phyloP scores from a whole-genome alignment of 352 stramenopile genomes.

The Pythium vanterpoolii region DNA sequence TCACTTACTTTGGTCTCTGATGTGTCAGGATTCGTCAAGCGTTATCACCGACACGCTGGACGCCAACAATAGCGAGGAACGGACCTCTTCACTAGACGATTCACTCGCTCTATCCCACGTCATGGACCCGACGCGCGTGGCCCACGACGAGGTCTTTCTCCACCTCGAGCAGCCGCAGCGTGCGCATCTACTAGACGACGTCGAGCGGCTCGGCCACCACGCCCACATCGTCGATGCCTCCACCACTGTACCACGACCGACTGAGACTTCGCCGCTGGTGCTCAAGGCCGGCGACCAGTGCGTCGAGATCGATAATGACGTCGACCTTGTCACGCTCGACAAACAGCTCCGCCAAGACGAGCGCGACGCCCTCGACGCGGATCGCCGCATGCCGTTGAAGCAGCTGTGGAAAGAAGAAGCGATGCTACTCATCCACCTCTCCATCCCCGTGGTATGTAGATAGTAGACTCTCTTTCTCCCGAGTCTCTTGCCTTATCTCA shows the following conservation, averaged over 20 bases:
- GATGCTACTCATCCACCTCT: neutral
- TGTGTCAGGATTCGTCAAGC: conserved; percentile 1
- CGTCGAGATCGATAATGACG: conserved; percentile 8
- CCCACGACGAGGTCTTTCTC: conserved; percentile 40
- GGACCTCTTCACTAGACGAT: neutral
- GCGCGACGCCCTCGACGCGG: neutral
- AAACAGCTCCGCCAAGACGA: conserved; percentile 5
- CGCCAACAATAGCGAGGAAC: too few relatives aligned
- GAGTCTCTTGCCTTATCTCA: neutral
- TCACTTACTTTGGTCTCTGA: neutral
- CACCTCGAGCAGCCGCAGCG: conserved; percentile 42
- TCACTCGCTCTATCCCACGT: neutral
- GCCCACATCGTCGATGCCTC: conserved; percentile 5
- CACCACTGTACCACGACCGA: neutral
- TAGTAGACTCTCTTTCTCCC: neutral
- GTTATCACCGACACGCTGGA: too few relatives aligned
- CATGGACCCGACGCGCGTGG: conserved; percentile 47
- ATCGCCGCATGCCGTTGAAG: conserved; percentile 1
- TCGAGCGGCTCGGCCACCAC: conserved; percentile 20
- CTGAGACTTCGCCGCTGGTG: conserved; percentile 28
- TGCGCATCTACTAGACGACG: conserved; percentile 23
- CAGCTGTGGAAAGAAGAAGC: neutral
- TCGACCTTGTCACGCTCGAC: conserved; percentile 6
- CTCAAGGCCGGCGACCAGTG: conserved; percentile 32
- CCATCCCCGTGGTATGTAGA: conserved; percentile 44